Base-by-base conservation (phyloP, 805 yeast genomes). In the Saccharomyces kudriavzevii region DNA sequence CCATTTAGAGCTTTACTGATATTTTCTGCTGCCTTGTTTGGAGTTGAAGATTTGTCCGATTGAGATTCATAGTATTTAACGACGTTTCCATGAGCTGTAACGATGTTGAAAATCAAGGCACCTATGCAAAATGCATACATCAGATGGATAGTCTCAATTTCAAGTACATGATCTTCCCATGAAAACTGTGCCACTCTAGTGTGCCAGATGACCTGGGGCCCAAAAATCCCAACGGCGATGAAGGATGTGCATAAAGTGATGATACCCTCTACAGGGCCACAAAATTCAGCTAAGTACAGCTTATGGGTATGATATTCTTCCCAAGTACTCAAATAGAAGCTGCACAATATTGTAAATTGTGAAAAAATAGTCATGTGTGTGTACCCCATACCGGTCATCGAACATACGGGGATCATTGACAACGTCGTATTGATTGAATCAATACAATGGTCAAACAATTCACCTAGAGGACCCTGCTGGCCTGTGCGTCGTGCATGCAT, bases 221-320 rank as follows among this genome's bases (percentile, higher is more conserved):
- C 97, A 52, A 73, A 70, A 29, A 82, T 54, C 8, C 89, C 96
- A 1, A 96, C 85, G 25, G 79, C 48, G 4, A 80, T 54, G 64
- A 81, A 89, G 14, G 84, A 69, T 0, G 61, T 68, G 25, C 79
- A 69, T 49, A 89, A 74, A 70, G 85, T 75, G 57, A 89, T 66
- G 31, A 91, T 87, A 3, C 98, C 98, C 71, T 91, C 98, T 3
- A 92, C 98, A 0, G 98, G 98, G 0, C 98, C 98, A 20, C 94
- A 86, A 64, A 89, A 85, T 58, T 79, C 84, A 40, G 94, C 83
- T 52, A 91, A 74, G 68, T 78, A 91, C 51, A 91, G 74, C 50
- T 83, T 85, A 62, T 90, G 96, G 1, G 98, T 91, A 65, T 90
- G 94, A 69, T 80, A 91, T 68, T 91, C 97, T 72, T 91, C 98